Base-by-base conservation (phyloP, 257 asterid species). In the Ballota nigra region DNA sequence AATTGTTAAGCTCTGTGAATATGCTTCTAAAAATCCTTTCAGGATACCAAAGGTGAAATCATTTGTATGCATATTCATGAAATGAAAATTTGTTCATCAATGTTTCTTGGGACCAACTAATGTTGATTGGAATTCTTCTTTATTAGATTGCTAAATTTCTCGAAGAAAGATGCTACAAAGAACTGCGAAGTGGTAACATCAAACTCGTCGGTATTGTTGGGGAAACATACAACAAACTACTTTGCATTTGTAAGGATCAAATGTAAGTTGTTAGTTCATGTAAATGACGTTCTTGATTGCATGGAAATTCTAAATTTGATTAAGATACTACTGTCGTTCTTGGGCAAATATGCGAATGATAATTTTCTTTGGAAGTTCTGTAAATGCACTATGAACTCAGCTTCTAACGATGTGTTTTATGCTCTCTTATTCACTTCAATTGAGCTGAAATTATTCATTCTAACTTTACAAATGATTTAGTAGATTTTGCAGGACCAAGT, bases 101-200 rank as follows among this genome's bases (percentile, higher is more conserved):
- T 33, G 18, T 69, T 69, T 69, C 41, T 19, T 70, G 40, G 34
- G 59, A 53, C 22, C 5, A 51, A 57, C 72, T 77, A n/a, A 78
- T 53, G 4, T 68, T 70, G 49, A 63, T 68, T 75, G 56, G 7
- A 68, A 18, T 68, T 58, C 28, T 65, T 45, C 52, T 51, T 64
- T n/a, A n/a, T n/a, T 83, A 95, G 98, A 95, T 95, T 78, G 93
- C 96, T 43, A 83, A 86, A 69, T 88, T 80, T 86, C 97, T 95
- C 19, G 99, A 95, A 83, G 99, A 92, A 70, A 87, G 96, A 78
- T 92, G 96, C 80, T 83, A 77, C 88, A 95, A 89, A 80, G 99
- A 95, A 77, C 86, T 95, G 72, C 89, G 92, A 51, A 84, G 77
- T 72, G 91, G 86, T 68, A 87, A 89, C 79, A 70, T 85, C 78